Evolutionary conservation across 139 green algal species (phyloP).

Genomic region (Desmodesmus armatus): DNA sequence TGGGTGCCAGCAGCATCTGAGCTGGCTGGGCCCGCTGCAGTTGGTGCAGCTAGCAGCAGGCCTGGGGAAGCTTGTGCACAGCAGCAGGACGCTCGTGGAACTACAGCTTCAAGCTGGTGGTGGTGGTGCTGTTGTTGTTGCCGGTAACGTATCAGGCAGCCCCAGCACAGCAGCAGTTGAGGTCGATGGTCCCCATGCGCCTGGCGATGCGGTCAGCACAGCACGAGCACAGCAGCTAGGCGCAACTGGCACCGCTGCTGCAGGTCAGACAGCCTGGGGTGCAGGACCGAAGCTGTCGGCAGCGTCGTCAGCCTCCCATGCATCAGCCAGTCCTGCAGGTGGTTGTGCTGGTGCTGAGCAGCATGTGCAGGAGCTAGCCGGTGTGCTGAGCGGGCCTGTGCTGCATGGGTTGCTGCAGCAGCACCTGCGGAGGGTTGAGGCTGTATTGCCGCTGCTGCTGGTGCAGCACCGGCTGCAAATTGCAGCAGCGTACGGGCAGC

Average conservation of each 20-base stretch:
- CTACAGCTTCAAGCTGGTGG: not conserved
- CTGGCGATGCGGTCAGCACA: not conserved
- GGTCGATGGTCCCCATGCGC: no score
- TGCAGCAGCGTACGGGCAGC: slow-evolving; percentile 5
- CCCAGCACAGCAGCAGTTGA: no score
- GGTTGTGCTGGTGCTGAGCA: no score
- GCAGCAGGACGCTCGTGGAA: not conserved
- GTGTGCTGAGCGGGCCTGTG: not conserved
- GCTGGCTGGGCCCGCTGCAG: not conserved
- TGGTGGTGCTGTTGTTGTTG: not conserved
- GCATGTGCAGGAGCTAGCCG: not conserved
- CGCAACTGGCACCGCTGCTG: not conserved
- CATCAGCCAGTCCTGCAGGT: no score
- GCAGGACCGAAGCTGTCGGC: not conserved
- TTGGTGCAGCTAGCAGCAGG: slow-evolving; percentile 5
- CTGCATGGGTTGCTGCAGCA: slow-evolving; percentile 19
- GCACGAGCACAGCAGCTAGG: not conserved
- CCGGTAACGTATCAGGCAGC: no score
- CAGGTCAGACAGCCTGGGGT: no score
- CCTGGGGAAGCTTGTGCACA: not conserved
- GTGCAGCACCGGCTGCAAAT: not conserved
- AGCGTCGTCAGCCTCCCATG: not conserved
- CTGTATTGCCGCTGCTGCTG: not conserved
- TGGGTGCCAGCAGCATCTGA: not conserved
- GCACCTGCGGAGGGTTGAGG: not conserved